A percentile compares a stretch with the other conserved stretches of the same genome.
Evolutionary conservation across 2,329 filamentous ascomycete genomes (phyloP).

Genomic region (Fusarium algeriense): DNA sequence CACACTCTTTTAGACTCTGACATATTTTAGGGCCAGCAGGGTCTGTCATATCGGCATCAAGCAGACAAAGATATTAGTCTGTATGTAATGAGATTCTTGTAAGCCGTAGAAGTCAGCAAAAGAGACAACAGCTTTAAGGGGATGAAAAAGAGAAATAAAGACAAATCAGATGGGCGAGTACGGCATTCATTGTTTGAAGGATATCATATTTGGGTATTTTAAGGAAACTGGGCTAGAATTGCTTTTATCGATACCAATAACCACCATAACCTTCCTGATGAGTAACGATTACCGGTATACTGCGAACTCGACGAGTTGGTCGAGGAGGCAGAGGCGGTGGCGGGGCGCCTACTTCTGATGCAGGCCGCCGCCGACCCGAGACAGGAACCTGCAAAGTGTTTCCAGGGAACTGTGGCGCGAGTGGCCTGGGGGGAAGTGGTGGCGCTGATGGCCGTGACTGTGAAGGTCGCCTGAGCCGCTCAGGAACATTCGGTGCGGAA

Average conservation of each 20-base stretch:
- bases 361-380: constrained; percentile 24
- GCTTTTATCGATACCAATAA: constrained; percentile 39
- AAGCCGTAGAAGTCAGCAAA: constrained; percentile 15
- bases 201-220: constrained; percentile 28
- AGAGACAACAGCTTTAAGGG: not conserved
- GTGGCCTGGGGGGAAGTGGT: constrained; percentile 33
- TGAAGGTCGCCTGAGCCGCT: constrained; percentile 8
- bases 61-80: constrained; percentile 36
- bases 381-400: constrained; percentile 19
- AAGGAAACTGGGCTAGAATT: constrained; percentile 27
- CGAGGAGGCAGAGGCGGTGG: constrained; percentile 46
- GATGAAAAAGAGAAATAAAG: not conserved
- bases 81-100: not conserved
- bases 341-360: constrained; percentile 42
- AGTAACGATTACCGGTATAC: constrained; percentile 49
- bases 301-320: constrained; percentile 43
- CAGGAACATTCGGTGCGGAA: constrained; percentile 7
- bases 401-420: constrained; percentile 25
- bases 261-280: constrained; percentile 46
- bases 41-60: constrained; percentile 29
- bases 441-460: constrained; percentile 24
- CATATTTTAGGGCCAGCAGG: constrained; percentile 43
- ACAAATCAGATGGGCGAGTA: constrained; percentile 26
- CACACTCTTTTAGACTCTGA: constrained; percentile 47
- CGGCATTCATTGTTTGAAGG: constrained; percentile 26